A percentile compares a stretch with the other conserved stretches of the same genome.
Evolutionary conservation across 2,329 filamentous ascomycete species (phyloP).

Genomic region (Teratosphaeria pseudoeucalypti): DNA sequence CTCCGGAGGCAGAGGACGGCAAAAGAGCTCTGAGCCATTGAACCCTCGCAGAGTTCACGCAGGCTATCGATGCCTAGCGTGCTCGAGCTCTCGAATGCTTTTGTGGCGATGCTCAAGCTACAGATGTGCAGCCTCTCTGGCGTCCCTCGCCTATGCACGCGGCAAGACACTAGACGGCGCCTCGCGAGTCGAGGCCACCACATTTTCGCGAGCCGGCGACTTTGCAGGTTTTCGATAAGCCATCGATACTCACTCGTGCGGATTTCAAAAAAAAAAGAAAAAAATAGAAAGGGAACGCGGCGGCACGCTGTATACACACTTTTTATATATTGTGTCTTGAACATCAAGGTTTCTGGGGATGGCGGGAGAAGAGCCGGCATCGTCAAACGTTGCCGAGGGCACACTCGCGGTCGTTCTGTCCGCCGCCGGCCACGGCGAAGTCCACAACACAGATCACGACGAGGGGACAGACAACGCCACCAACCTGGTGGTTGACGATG

Average conservation of each 20-base stretch:
- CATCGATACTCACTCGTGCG: too few species aligned
- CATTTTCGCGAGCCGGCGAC: neutral
- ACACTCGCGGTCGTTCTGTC: too few species aligned
- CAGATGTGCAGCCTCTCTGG: neutral
- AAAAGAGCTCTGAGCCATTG: neutral
- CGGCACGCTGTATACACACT: neutral
- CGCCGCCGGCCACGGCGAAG: neutral
- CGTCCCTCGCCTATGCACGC: neutral
- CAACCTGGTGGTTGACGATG: neutral
- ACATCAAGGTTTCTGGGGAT: neutral
- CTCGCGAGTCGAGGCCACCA: neutral
- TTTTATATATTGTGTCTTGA: neutral
- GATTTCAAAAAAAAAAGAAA: too few species aligned
- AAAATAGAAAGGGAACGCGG: too few species aligned
- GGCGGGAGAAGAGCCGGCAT: neutral
- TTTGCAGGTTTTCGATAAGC: neutral
- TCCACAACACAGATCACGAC: neutral
- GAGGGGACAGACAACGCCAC: neutral
- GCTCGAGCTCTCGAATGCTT: neutral
- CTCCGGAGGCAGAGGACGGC: neutral
- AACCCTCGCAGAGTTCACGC: neutral
- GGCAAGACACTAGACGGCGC: neutral
- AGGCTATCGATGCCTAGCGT: neutral
- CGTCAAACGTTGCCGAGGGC: neutral
- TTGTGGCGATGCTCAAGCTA: neutral